phyloP scores from a whole-genome alignment of 2,329 filamentous ascomycete genomes.

The Calycina marina region DNA sequence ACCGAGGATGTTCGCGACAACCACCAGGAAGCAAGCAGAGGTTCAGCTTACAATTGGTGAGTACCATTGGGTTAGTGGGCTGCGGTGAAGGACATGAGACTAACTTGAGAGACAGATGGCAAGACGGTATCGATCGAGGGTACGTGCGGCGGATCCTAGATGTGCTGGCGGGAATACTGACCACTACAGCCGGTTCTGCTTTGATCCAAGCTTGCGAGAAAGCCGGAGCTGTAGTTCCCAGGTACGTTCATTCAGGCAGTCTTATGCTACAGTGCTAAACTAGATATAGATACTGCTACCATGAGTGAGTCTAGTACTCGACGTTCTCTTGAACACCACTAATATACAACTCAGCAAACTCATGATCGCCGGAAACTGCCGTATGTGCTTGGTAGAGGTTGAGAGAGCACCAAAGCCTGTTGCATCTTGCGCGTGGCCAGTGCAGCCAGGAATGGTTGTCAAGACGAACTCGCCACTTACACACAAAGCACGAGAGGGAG shows the following conservation, averaged over 20 bases:
- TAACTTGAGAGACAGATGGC: conserved; percentile 49
- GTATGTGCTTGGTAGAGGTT: conserved; percentile 98
- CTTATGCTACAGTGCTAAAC: conserved; percentile 16
- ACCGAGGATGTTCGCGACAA: conserved; percentile 71
- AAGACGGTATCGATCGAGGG: conserved; percentile 98
- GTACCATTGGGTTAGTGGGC: conserved; percentile 24
- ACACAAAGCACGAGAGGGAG: conserved; percentile 95
- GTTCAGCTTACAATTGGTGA: conserved; percentile 92
- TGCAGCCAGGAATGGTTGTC: conserved; percentile 96
- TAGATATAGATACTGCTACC: conserved; percentile 79
- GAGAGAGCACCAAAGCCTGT: conserved; percentile 93
- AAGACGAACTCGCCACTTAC: conserved; percentile 94
- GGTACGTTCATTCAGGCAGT: conserved; percentile 34
- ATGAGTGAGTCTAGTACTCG: conserved; percentile 53
- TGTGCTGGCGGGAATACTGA: conserved; percentile 23
- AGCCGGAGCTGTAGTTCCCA: conserved; percentile 78
- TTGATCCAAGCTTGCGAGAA: conserved; percentile 99
- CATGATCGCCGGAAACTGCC: conserved; percentile 98
- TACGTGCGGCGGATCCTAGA: conserved; percentile 27
- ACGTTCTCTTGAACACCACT: conserved; percentile 6
- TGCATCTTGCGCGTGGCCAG: conserved; percentile 96
- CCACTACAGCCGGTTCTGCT: conserved; percentile 68
- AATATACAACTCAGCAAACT: conserved; percentile 53
- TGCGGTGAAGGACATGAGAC: not conserved
- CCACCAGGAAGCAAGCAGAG: conserved; percentile 66